phyloP scores from a whole-genome alignment of 495 filamentous ascomycete species.

The Aspergillus mulundensis region DNA sequence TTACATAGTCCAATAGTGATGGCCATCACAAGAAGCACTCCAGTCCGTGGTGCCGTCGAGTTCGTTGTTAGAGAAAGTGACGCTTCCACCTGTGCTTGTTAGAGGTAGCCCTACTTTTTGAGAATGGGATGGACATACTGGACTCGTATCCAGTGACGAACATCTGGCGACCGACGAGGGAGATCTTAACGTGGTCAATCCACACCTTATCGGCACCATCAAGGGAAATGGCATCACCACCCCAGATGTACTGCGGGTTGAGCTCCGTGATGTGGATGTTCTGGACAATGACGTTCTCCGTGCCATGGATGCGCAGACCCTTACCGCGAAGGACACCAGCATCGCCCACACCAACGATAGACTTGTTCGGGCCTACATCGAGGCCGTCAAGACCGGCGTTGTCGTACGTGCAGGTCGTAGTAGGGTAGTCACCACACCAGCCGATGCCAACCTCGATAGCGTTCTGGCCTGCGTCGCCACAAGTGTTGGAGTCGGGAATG shows the following conservation, averaged over 20 bases:
- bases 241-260: conserved; percentile 41
- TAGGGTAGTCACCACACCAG: conserved; percentile 30
- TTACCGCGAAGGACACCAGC: conserved; percentile 39
- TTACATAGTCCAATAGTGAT: conserved; percentile 54
- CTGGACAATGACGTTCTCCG: conserved; percentile 42
- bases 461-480: conserved; percentile 26
- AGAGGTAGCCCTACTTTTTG: background rate
- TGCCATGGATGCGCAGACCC: conserved; percentile 34
- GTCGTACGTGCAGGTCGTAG: conserved; percentile 32
- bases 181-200: conserved; percentile 40
- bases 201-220: conserved; percentile 30
- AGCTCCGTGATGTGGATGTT: conserved; percentile 42
- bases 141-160: conserved; percentile 25
- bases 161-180: conserved; percentile 30
- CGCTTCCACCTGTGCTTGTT: conserved; percentile 19
- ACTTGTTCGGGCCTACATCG: conserved; percentile 36
- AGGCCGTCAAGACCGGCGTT: conserved; percentile 33
- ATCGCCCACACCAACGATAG: conserved; percentile 32
- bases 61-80: conserved; percentile 40
- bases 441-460: conserved; percentile 24
- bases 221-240: conserved; percentile 37
- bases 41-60: conserved; percentile 48
- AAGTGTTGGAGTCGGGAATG: conserved; percentile 24
- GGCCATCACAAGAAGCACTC: conserved; percentile 49
- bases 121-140: conserved; percentile 14